phyloP scores from a whole-genome alignment of 345 rosid genomes.

The Hevea brasiliensis region DNA sequence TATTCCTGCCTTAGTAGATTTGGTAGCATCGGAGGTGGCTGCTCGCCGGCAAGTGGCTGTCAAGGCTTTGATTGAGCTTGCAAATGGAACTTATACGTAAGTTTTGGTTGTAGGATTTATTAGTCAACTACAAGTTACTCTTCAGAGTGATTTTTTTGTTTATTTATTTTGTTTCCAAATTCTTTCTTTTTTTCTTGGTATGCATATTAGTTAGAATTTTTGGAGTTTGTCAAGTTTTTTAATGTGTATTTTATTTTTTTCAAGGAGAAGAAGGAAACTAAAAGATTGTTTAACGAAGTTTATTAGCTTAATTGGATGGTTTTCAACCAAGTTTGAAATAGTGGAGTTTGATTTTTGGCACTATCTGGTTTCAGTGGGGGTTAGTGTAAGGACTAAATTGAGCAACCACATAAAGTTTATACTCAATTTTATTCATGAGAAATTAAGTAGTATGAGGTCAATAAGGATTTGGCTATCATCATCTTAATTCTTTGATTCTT shows the following conservation, averaged over 20 bases:
- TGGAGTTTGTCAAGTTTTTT: neutral
- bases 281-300: too few species aligned
- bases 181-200: neutral
- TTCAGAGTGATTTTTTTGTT: neutral
- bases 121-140: neutral
- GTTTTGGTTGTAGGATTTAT: slow-evolving; percentile 16
- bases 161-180: neutral
- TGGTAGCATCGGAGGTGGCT: slow-evolving; percentile 46
- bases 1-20: slow-evolving; percentile 66
- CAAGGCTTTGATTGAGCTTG: slow-evolving; percentile 77
- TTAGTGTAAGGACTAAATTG: too few species aligned
- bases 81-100: slow-evolving; percentile 76
- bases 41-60: slow-evolving; percentile 55
- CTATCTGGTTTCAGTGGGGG: neutral
- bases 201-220: neutral
- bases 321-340: slow-evolving; percentile 17
- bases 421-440: neutral
- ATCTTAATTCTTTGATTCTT: too few species aligned
- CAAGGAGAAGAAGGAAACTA: neutral
- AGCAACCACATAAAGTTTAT: neutral
- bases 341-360: slow-evolving; percentile 16
- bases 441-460: too few species aligned
- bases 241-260: neutral
- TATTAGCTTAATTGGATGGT: too few species aligned
- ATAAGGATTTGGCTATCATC: too few species aligned